These are phyloP conservation scores for Rhododendron ferrugineum DNA, from an alignment of 148 eudicot genomes.

Conservation along the genomic window DNA sequence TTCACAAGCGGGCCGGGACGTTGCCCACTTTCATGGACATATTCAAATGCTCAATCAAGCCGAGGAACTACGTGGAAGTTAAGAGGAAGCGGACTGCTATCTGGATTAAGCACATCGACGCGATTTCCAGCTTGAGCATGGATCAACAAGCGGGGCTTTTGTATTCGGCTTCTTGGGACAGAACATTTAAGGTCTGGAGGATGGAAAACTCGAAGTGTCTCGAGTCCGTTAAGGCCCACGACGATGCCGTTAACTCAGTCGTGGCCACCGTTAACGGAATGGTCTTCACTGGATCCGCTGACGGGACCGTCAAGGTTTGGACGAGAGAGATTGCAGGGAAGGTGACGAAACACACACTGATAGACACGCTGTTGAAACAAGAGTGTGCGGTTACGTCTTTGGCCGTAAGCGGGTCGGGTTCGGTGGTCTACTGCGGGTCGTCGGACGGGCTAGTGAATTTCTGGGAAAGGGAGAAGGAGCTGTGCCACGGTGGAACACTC, in stretches of 20 bases:
- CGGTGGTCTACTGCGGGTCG: slow-evolving; percentile 44
- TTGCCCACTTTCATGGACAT: slow-evolving; percentile 48
- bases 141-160: slow-evolving; percentile 31
- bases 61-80: slow-evolving; percentile 37
- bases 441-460: slow-evolving; percentile 51
- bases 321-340: slow-evolving; percentile 33
- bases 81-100: slow-evolving; percentile 29
- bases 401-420: slow-evolving; percentile 19
- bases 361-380: slow-evolving; percentile 33
- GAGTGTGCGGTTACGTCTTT: slow-evolving; percentile 43
- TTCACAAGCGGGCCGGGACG: slow-evolving; percentile 31
- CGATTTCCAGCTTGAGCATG: slow-evolving; percentile 41
- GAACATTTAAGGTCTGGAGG: slow-evolving; percentile 50
- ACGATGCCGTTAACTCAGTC: slow-evolving; percentile 47
- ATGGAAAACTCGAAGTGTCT: slow-evolving; percentile 32
- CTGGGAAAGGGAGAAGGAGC: slow-evolving; percentile 38
- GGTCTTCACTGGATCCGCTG: slow-evolving; percentile 51
- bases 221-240: slow-evolving; percentile 50
- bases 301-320: slow-evolving; percentile 50
- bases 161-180: slow-evolving; percentile 54
- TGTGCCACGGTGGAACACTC: slow-evolving; percentile 41
- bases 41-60: slow-evolving; percentile 38
- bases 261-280: slow-evolving; percentile 22
- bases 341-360: slow-evolving; percentile 21
- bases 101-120: slow-evolving; percentile 50